Percentiles rank a stretch among this genome's conserved stretches.
Evolutionary conservation across 495 filamentous ascomycete genomes (phyloP).

Genomic region (Penicilliopsis zonata): DNA sequence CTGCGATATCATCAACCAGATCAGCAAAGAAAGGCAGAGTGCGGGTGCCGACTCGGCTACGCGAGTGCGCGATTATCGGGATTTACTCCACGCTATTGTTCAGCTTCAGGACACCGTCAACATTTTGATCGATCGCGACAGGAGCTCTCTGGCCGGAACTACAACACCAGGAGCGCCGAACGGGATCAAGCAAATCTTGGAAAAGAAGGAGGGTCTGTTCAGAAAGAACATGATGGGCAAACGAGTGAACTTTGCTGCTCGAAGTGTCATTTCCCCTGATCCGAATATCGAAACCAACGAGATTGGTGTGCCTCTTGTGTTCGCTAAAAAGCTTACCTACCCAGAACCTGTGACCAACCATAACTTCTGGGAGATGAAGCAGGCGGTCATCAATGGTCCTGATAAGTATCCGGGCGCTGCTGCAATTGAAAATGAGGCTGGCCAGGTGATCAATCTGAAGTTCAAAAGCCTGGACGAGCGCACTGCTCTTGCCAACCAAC

Average conservation of each 20-base stretch:
- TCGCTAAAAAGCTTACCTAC: constrained; percentile 91
- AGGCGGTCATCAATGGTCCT: constrained; percentile 90
- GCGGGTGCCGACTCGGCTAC: constrained; percentile 24
- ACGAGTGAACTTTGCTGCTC: constrained; percentile 95
- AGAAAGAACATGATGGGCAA: constrained; percentile 99
- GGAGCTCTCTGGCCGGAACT: constrained; percentile 64
- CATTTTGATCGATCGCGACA: constrained; percentile 73
- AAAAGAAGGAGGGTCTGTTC: constrained; percentile 98
- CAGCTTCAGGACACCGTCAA: constrained; percentile 84
- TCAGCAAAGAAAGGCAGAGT: constrained; percentile 58
- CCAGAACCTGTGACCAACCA: constrained; percentile 95
- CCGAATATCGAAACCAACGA: constrained; percentile 98
- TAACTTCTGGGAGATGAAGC: constrained; percentile 89
- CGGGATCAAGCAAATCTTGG: constrained; percentile 93
- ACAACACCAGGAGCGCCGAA: constrained; percentile 33
- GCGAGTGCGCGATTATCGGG: constrained; percentile 40
- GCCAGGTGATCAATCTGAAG: constrained; percentile 77
- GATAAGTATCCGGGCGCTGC: constrained; percentile 91
- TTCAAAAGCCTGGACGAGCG: constrained; percentile 79
- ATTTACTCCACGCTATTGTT: constrained; percentile 62
- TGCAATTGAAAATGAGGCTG: constrained; percentile 91
- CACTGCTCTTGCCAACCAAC: constrained; percentile 75
- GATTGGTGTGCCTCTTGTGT: constrained; percentile 94
- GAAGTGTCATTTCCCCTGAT: constrained; percentile 96
- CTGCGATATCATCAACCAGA: constrained; percentile 58